These are phyloP conservation scores for Aspergillus fructus DNA, from an alignment of 2,329 filamentous ascomycete species.

Conservation along the genomic window DNA sequence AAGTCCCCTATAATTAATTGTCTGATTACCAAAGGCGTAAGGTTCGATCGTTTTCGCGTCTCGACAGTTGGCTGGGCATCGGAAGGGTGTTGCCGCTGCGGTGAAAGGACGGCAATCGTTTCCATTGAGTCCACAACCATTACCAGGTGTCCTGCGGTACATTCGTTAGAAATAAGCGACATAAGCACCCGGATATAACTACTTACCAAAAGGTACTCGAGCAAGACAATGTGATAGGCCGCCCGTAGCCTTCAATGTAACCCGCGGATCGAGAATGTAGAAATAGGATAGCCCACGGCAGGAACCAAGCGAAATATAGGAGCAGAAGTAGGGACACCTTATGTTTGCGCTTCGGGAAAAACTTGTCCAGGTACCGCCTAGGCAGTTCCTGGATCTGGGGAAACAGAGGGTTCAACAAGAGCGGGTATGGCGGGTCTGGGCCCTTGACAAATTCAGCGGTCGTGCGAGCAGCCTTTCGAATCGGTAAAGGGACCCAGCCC, in stretches of 20 bases:
- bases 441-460: constrained; percentile 49
- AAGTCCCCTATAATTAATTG: constrained; percentile 52
- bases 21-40: constrained; percentile 51
- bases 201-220: constrained; percentile 47
- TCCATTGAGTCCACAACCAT: constrained; percentile 55
- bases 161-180: not conserved
- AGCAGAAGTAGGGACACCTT: constrained; percentile 43
- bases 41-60: constrained; percentile 50
- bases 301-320: constrained; percentile 48
- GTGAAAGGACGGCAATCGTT: constrained; percentile 57
- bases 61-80: constrained; percentile 56
- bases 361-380: constrained; percentile 42
- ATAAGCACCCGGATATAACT: not conserved
- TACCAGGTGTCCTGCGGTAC: constrained; percentile 38
- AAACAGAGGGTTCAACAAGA: constrained; percentile 48
- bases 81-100: constrained; percentile 52
- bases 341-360: constrained; percentile 48
- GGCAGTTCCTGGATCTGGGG: constrained; percentile 49
- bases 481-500: constrained; percentile 48
- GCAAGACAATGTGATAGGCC: constrained; percentile 47
- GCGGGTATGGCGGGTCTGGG: constrained; percentile 46
- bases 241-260: constrained; percentile 50
- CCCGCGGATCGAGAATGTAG: constrained; percentile 47
- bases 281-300: constrained; percentile 48
- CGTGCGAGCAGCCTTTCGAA: constrained; percentile 45